Evolutionary conservation across 2,329 filamentous ascomycete genomes (phyloP).

Genomic region (Lasiodiplodia theobromae): DNA sequence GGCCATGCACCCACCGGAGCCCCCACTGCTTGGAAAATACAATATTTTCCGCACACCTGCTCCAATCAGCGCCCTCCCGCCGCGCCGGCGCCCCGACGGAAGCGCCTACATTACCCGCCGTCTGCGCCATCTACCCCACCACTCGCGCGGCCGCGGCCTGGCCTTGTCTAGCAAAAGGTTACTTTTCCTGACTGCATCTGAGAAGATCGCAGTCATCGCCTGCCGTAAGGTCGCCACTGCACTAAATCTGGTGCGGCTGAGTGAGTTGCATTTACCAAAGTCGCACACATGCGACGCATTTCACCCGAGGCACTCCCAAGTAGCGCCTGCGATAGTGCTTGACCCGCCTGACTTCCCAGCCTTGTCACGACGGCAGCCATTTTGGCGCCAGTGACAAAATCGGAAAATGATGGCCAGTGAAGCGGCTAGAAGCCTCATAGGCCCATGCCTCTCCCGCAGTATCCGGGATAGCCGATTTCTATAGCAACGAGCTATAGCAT

Average conservation of each 20-base stretch:
- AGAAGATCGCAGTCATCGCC: background rate
- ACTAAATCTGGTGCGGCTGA: background rate
- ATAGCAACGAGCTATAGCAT: background rate
- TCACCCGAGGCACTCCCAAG: background rate
- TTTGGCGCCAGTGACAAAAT: background rate
- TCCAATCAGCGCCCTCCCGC: slow-evolving; percentile 14
- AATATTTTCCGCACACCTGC: background rate
- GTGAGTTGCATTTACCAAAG: background rate
- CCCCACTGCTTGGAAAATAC: background rate
- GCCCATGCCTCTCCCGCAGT: background rate
- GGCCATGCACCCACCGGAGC: background rate
- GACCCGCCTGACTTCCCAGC: background rate
- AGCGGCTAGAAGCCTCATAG: background rate
- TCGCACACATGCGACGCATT: background rate
- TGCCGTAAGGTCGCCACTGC: background rate
- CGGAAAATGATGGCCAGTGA: background rate
- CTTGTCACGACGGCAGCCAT: background rate
- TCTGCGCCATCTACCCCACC: slow-evolving; percentile 13
- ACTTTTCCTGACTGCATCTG: background rate
- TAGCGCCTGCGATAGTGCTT: slow-evolving; percentile 2
- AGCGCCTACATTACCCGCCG: slow-evolving; percentile 14
- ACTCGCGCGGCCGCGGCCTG: background rate
- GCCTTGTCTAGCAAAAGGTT: background rate
- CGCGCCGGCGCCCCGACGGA: slow-evolving; percentile 26
- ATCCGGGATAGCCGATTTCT: background rate